These are phyloP conservation scores for Asterella californica DNA, from an alignment of 225 moss, liverwort and hornwort genomes.

Conservation along the genomic window DNA sequence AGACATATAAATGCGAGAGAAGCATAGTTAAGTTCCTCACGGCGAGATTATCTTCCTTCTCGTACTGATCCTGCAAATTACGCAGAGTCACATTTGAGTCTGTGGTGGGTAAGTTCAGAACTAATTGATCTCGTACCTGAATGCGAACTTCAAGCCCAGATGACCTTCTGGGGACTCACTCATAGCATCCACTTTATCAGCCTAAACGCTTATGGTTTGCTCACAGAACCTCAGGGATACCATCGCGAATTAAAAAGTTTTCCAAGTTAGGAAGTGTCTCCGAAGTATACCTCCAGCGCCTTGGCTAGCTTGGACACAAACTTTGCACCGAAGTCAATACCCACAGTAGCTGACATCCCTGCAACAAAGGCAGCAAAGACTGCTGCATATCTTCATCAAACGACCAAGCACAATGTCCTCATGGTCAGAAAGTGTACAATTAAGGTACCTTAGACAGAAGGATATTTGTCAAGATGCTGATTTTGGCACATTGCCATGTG, in stretches of 20 bases:
- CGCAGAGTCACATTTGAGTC: neutral
- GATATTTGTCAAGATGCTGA: neutral
- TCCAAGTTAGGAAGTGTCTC: neutral
- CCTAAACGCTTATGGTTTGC: neutral
- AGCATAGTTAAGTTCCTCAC: slow-evolving; percentile 82
- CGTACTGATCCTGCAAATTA: slow-evolving; percentile 66
- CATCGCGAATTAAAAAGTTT: neutral
- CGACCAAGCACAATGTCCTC: slow-evolving; percentile 11
- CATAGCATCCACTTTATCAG: neutral
- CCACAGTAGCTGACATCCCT: slow-evolving; percentile 85
- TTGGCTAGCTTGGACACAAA: slow-evolving; percentile 67
- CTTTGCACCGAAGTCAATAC: slow-evolving; percentile 98
- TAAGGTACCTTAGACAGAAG: neutral
- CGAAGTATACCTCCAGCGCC: slow-evolving; percentile 69
- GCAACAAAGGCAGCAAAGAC: slow-evolving; percentile 94
- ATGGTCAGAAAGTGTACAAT: neutral
- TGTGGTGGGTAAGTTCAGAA: neutral
- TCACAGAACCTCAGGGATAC: neutral
- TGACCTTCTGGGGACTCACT: neutral
- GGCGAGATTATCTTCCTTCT: slow-evolving; percentile 72
- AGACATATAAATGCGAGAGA: slow-evolving; percentile 72
- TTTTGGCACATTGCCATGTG: neutral
- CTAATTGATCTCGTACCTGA: neutral
- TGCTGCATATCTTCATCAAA: slow-evolving; percentile 81
- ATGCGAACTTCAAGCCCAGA: neutral